Base-by-base conservation (phyloP, 768 basidiomycete genomes). In the Termitomyces sp. region DNA sequence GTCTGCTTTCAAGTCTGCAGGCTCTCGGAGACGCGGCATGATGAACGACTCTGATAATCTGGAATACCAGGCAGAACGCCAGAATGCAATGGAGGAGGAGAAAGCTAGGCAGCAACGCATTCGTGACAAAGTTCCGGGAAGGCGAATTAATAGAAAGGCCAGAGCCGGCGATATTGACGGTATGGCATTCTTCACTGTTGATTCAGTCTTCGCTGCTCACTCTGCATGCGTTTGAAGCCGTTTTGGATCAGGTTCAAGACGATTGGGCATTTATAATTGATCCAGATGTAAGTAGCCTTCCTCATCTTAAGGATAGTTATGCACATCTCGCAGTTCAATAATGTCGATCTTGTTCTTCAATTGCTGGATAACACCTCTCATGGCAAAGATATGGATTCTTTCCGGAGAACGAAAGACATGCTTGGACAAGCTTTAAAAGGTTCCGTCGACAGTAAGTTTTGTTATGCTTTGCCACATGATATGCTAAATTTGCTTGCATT, bases 251-350 rank as follows among this genome's bases (percentile, higher is more conserved):
- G 69, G 90, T 97, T 61, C 85, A 82, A 66, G 87, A 90, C 62
- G 92, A 89, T 54, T 97, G 94, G 94, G 89, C 91, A 63, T 87
- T 92, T 65, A 86, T 94, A 33, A 83, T 87, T 54, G 83, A 91
- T 59, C 81, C 87, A 38, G 87, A 92, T 69, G 91, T 92, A 69
- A 73, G 82, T 42, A 54, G 11, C 33, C 47, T 44, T 49, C 42
- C 45, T 52, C 21, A 28, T 43, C 59, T 43, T n/a, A 10, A 28
- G 38, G 45, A 54, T 41, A 31, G 42, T 53, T 54, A 50, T 38
- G 30, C 38, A 60, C 62, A 44, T 43, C 41, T 59, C 33, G 45
- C 43, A 94, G 87, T 99, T 98, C 73, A 96, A 97, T 68, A 89
- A 89, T 48, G 95, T 97, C 35, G 89, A 95, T 65, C 78, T 98